Percentiles rank a stretch among this genome's conserved stretches.
Evolutionary conservation across 352 stramenopile genomes (phyloP).

Genomic region (Phytophthora tentaculata): DNA sequence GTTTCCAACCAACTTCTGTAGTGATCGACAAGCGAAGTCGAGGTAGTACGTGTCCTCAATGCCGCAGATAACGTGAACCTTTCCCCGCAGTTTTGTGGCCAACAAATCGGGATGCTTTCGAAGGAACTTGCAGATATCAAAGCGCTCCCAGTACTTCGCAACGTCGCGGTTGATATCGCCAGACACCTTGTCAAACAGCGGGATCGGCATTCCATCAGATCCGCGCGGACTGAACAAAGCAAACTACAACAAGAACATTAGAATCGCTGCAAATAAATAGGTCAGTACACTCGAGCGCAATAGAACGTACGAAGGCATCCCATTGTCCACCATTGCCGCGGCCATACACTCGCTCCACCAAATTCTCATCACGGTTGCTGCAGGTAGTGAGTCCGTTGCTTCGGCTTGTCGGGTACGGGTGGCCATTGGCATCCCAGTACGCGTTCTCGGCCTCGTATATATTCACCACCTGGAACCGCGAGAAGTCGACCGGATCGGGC

Average conservation of each 20-base stretch:
- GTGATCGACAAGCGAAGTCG: conserved; percentile 62
- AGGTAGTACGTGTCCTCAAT: conserved; percentile 83
- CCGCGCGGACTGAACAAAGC: conserved; percentile 69
- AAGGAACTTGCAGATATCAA: conserved; percentile 72
- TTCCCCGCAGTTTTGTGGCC: conserved; percentile 51
- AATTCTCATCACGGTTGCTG: conserved; percentile 77
- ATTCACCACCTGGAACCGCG: conserved; percentile 67
- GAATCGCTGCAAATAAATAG: background rate
- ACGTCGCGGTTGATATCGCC: conserved; percentile 70
- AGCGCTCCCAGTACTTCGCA: conserved; percentile 62
- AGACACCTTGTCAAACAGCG: conserved; percentile 79
- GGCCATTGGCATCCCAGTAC: conserved; percentile 72
- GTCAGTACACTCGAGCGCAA: background rate
- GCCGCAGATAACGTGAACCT: conserved; percentile 79
- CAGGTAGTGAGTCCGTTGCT: conserved; percentile 54
- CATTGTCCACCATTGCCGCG: conserved; percentile 79
- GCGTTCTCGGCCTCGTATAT: conserved; percentile 78
- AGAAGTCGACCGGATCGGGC: conserved; percentile 77
- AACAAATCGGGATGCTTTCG: conserved; percentile 42
- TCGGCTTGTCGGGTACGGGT: conserved; percentile 64
- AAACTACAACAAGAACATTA: conserved; percentile 40
- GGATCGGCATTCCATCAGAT: conserved; percentile 55
- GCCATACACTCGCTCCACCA: conserved; percentile 67
- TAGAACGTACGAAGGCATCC: conserved; percentile 75
- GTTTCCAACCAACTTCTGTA: conserved; percentile 58